These are phyloP conservation scores for Lyophyllum atratum DNA, from an alignment of 768 basidiomycete species.

Conservation along the genomic window DNA sequence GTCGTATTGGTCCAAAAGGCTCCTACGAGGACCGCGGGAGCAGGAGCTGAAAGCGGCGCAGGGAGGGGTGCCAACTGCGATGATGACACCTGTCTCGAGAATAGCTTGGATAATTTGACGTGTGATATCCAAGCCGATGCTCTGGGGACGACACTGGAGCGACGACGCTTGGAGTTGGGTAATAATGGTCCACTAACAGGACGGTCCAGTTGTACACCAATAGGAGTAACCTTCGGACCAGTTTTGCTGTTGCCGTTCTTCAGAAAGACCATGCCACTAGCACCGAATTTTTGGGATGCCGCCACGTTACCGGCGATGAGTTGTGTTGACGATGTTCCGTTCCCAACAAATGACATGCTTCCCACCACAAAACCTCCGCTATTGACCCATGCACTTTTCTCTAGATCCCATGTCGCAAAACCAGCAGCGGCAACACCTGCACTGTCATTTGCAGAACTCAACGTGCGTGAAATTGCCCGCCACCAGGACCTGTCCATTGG, in stretches of 20 bases:
- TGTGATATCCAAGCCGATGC: constrained; percentile 52
- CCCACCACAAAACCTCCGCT: constrained; percentile 75
- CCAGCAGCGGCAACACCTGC: constrained; percentile 51
- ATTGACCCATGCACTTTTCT: constrained; percentile 64
- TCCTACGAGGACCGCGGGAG: constrained; percentile 84
- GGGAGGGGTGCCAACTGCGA: constrained; percentile 55
- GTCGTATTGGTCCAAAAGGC: constrained; percentile 87
- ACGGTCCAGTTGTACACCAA: constrained; percentile 57
- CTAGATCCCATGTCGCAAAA: constrained; percentile 75
- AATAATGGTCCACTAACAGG: constrained; percentile 29
- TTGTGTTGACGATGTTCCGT: constrained; percentile 62
- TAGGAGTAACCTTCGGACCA: constrained; percentile 61
- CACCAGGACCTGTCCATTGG: constrained; percentile 56
- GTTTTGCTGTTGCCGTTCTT: constrained; percentile 55
- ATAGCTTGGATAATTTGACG: constrained; percentile 43
- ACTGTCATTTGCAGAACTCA: constrained; percentile 30
- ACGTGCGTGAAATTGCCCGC: constrained; percentile 75
- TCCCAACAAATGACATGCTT: constrained; percentile 67
- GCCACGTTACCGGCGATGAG: constrained; percentile 70
- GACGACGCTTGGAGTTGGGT: constrained; percentile 35
- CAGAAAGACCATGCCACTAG: constrained; percentile 78
- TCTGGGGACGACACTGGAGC: constrained; percentile 36
- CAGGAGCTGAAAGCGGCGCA: constrained; percentile 50
- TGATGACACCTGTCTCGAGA: constrained; percentile 54
- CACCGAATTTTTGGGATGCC: constrained; percentile 63